Evolutionary conservation across 495 filamentous ascomycete species (phyloP).

Genomic region (Hapsidospora chrysogenum): DNA sequence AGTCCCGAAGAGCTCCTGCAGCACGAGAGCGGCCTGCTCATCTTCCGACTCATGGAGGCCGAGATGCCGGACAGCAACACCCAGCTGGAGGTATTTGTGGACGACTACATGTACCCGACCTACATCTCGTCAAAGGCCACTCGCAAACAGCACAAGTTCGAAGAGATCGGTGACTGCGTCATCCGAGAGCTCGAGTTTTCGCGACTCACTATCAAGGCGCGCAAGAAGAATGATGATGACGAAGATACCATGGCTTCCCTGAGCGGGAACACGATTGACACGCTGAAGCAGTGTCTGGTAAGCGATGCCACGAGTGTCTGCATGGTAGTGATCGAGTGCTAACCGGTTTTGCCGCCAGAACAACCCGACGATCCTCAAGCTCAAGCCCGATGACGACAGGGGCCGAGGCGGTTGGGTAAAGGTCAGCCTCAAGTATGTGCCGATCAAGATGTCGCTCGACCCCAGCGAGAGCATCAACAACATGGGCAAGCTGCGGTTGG

Average conservation of each 20-base stretch:
- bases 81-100: constrained; percentile 77
- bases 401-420: constrained; percentile 68
- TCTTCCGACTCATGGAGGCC: constrained; percentile 86
- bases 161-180: constrained; percentile 89
- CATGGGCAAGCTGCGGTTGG: constrained; percentile 80
- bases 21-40: constrained; percentile 81
- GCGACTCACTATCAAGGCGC: constrained; percentile 71
- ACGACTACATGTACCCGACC: constrained; percentile 85
- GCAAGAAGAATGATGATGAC: constrained; percentile 51
- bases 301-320: constrained; percentile 10
- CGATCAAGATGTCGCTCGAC: constrained; percentile 83
- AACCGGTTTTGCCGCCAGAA: constrained; percentile 35
- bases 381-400: constrained; percentile 59
- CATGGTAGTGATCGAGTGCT: constrained; percentile 3
- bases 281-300: constrained; percentile 72
- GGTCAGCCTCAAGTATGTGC: constrained; percentile 85
- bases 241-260: constrained; percentile 67
- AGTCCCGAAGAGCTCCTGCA: constrained; percentile 60
- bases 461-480: constrained; percentile 97
- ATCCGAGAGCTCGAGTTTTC: constrained; percentile 94
- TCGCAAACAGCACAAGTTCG: constrained; percentile 46
- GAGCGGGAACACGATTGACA: constrained; percentile 69
- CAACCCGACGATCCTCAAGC: constrained; percentile 64
- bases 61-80: constrained; percentile 60
- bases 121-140: constrained; percentile 65